A percentile compares a stretch with the other conserved stretches of the same genome.
phyloP scores from a whole-genome alignment of 2,329 filamentous ascomycete genomes.

The Colletotrichum sp. region DNA sequence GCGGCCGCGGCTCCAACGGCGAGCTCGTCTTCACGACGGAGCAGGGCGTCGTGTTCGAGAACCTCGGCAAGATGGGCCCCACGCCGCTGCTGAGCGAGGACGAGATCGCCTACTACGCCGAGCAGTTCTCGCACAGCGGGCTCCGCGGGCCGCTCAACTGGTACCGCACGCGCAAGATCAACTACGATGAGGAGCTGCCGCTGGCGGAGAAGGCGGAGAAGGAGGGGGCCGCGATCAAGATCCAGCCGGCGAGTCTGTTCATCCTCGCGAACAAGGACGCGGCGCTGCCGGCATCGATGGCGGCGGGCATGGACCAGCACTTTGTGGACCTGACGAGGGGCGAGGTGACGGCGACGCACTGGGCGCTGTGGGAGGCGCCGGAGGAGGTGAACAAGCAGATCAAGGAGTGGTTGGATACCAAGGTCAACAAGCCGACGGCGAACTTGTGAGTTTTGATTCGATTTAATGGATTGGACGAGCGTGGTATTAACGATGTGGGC shows the following conservation, averaged over 20 bases:
- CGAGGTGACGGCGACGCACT: conserved; percentile 77
- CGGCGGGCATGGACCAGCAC: conserved; percentile 70
- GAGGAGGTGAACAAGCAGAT: conserved; percentile 74
- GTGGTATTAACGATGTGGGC: neutral
- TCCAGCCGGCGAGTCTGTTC: conserved; percentile 73
- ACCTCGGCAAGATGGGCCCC: conserved; percentile 60
- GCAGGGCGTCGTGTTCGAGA: conserved; percentile 69
- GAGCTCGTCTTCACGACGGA: conserved; percentile 62
- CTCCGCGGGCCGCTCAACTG: conserved; percentile 84
- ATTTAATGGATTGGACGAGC: neutral
- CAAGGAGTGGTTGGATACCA: conserved; percentile 65
- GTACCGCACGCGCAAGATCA: conserved; percentile 79
- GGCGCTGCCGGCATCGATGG: conserved; percentile 76
- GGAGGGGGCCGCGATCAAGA: conserved; percentile 34
- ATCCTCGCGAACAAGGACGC: conserved; percentile 74
- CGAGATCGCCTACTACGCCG: conserved; percentile 79
- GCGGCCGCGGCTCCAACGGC: conserved; percentile 62
- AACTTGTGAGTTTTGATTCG: neutral
- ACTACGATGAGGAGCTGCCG: conserved; percentile 75
- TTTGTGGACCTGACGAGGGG: conserved; percentile 69
- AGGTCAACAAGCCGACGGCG: conserved; percentile 14
- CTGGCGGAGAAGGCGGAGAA: conserved; percentile 58
- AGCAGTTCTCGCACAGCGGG: conserved; percentile 73
- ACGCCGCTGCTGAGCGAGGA: conserved; percentile 67
- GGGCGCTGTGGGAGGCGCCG: conserved; percentile 79